phyloP scores from a whole-genome alignment of 495 filamentous ascomycete genomes.

The Sordaria brevicollis region DNA sequence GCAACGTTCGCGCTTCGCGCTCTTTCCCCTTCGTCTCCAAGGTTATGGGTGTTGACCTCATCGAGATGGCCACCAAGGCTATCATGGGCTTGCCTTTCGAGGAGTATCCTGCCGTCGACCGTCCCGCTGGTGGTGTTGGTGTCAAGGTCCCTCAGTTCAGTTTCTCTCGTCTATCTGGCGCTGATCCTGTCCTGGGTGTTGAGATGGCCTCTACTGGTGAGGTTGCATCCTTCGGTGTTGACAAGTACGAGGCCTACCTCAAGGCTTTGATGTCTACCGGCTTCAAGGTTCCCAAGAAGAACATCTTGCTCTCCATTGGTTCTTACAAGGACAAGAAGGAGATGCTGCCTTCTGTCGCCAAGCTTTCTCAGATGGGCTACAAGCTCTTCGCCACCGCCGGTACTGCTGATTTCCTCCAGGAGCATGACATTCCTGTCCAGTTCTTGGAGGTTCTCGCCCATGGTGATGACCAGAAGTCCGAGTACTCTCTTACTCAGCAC shows the following conservation, averaged over 20 bases:
- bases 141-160: slow-evolving; percentile 99
- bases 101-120: slow-evolving; percentile 66
- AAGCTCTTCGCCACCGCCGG: slow-evolving; percentile 93
- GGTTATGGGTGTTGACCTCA: slow-evolving; percentile 95
- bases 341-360: slow-evolving; percentile 85
- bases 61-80: slow-evolving; percentile 97
- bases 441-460: slow-evolving; percentile 76
- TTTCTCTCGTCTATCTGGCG: slow-evolving; percentile 91
- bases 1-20: slow-evolving; percentile 90
- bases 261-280: slow-evolving; percentile 93
- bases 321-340: slow-evolving; percentile 97
- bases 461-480: slow-evolving; percentile 73
- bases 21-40: slow-evolving; percentile 99
- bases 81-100: slow-evolving; percentile 77
- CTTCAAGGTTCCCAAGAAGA: slow-evolving; percentile 93
- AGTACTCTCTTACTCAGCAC: slow-evolving; percentile 93
- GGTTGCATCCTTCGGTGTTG: slow-evolving; percentile 89
- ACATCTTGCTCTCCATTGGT: slow-evolving; percentile 90
- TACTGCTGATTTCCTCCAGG: slow-evolving; percentile 90
- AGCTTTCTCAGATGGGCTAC: slow-evolving; percentile 79
- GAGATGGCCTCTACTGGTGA: slow-evolving; percentile 99
- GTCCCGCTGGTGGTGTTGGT: slow-evolving; percentile 77
- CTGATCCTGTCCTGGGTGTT: slow-evolving; percentile 91
- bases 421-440: slow-evolving; percentile 80
- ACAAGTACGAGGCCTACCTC: slow-evolving; percentile 96